These are phyloP conservation scores for Penicillium sp. DNA, from an alignment of 2,329 filamentous ascomycete genomes.

Conservation along the genomic window DNA sequence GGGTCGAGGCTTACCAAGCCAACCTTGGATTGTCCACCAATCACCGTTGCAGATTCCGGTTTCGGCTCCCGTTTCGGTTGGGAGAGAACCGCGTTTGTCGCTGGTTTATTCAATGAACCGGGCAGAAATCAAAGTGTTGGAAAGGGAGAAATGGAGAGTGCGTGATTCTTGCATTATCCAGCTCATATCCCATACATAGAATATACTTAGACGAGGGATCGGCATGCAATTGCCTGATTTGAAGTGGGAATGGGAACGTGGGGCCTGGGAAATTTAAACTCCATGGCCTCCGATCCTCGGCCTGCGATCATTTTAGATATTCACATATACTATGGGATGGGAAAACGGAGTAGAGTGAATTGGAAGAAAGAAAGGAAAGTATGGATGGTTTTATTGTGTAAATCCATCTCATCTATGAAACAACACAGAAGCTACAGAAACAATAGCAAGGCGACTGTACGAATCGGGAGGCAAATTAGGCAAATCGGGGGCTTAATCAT, in stretches of 20 bases:
- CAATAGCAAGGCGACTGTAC: background rate
- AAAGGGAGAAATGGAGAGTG: background rate
- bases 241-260: constrained; percentile 1
- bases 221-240: background rate
- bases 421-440: no score
- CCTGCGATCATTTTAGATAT: background rate
- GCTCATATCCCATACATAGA: background rate
- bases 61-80: background rate
- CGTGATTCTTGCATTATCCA: background rate
- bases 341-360: background rate
- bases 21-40: background rate
- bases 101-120: background rate
- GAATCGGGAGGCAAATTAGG: constrained; percentile 3
- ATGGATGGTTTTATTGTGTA: no score
- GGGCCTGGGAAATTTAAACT: constrained; percentile 3
- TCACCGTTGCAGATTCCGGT: background rate
- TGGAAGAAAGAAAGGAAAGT: background rate
- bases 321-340: background rate
- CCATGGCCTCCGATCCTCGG: constrained; percentile 9
- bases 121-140: background rate
- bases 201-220: no score
- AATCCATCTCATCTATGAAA: no score
- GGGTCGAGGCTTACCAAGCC: background rate
- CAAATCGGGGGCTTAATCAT: constrained; percentile 21
- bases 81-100: constrained; percentile 2